Percentiles rank a stretch among this genome's conserved stretches.
phyloP scores from a whole-genome alignment of 345 rosid genomes.

The Pseudoturritis turrita region DNA sequence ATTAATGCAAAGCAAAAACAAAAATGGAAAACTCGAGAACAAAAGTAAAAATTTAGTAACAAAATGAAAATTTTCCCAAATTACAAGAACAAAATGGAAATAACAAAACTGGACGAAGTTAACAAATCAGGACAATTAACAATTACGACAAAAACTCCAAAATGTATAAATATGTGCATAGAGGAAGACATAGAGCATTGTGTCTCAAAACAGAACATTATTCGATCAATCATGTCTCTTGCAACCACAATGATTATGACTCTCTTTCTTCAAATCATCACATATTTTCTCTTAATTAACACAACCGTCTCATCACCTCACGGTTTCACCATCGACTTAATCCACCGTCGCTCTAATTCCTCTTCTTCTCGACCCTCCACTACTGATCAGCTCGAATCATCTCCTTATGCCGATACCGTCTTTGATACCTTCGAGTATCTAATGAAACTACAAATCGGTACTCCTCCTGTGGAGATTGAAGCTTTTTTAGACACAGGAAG shows the following conservation, averaged over 20 bases:
- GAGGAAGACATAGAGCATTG: not conserved
- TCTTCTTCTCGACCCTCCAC: not conserved
- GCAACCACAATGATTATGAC: not conserved
- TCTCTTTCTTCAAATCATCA: constrained; percentile 1
- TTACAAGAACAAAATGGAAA: not conserved
- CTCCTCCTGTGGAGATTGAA: not conserved
- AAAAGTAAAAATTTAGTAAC: too few species aligned
- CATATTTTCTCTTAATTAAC: not conserved
- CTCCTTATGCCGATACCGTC: constrained; percentile 1
- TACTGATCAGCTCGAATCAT: not conserved
- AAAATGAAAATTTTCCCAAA: not conserved
- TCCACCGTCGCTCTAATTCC: not conserved
- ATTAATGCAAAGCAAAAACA: too few species aligned
- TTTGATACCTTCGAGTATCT: not conserved
- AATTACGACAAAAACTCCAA: not conserved
- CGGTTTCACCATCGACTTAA: constrained; percentile 22
- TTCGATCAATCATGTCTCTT: not conserved
- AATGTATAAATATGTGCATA: not conserved
- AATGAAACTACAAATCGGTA: constrained; percentile 22
- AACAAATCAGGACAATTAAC: not conserved
- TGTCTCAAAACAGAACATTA: not conserved
- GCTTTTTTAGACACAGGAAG: not conserved
- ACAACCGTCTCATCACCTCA: not conserved
- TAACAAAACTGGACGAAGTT: not conserved
- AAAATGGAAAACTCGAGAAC: too few species aligned